Conservation (phyloP, 371 early-diverging fungal species). For the Chytridium lagenaria region DNA sequence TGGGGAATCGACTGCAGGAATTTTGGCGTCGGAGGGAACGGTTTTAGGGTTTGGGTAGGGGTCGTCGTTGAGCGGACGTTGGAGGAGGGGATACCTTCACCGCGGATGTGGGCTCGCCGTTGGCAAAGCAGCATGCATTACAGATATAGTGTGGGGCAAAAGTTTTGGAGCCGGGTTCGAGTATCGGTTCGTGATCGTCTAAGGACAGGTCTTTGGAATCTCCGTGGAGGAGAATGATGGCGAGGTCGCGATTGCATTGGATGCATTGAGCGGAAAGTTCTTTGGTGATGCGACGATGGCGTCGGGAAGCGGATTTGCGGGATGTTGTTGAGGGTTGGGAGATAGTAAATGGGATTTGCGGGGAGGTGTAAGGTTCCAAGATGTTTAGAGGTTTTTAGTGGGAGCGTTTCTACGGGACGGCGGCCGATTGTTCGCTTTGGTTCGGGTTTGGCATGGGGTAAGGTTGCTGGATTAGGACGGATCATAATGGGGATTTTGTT, state of each 20-base stretch:
- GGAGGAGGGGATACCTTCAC: not conserved
- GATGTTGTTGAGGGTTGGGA: not conserved
- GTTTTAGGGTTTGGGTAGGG: slow-evolving; percentile 12
- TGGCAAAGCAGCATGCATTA: slow-evolving; percentile 1
- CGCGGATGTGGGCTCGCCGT: slow-evolving; percentile 15
- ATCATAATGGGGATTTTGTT: too few relatives aligned
- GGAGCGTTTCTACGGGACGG: too few relatives aligned
- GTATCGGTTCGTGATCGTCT: not conserved
- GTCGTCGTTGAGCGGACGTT: not conserved
- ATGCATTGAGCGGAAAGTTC: slow-evolving; percentile 1
- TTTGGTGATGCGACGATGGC: not conserved
- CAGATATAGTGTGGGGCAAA: not conserved
- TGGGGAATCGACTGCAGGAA: not conserved
- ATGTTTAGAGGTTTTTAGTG: too few relatives aligned
- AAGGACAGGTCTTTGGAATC: slow-evolving; percentile 5
- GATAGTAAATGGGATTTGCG: not conserved
- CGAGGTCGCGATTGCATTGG: slow-evolving; percentile 6
- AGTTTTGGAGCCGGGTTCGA: not conserved
- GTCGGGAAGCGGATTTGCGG: not conserved
- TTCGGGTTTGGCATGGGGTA: too few relatives aligned
- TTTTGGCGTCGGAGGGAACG: not conserved
- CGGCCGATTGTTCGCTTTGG: too few relatives aligned
- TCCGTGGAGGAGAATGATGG: slow-evolving; percentile 12
- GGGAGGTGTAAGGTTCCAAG: too few relatives aligned
- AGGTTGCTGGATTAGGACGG: too few relatives aligned